These are phyloP conservation scores for Zasmidium cellare DNA, from an alignment of 2,329 filamentous ascomycete species.

Conservation along the genomic window DNA sequence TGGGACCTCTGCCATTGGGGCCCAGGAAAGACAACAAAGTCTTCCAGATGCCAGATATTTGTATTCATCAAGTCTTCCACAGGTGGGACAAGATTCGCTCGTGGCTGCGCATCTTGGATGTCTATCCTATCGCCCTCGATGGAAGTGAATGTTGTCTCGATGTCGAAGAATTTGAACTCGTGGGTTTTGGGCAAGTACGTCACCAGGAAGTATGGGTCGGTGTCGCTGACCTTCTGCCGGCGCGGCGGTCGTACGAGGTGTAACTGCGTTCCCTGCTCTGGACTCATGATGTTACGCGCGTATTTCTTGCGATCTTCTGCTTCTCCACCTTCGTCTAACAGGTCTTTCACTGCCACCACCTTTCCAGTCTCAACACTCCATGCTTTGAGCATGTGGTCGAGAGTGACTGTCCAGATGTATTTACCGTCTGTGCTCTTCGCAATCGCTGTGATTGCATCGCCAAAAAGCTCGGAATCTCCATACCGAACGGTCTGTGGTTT, in stretches of 20 bases:
- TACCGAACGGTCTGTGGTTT: slow-evolving; percentile 64
- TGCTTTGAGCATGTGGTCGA: slow-evolving; percentile 85
- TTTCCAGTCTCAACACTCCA: slow-evolving; percentile 87
- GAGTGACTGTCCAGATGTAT: slow-evolving; percentile 74
- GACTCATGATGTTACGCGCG: slow-evolving; percentile 73
- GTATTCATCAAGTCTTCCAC: slow-evolving; percentile 52
- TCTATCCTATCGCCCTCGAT: slow-evolving; percentile 17
- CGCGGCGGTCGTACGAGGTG: slow-evolving; percentile 64
- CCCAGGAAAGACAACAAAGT: slow-evolving; percentile 45
- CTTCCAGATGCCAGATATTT: slow-evolving; percentile 53
- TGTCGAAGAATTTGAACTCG: slow-evolving; percentile 95
- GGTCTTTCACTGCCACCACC: slow-evolving; percentile 73
- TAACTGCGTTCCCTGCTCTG: slow-evolving; percentile 74
- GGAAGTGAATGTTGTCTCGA: slow-evolving; percentile 34
- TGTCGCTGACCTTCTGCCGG: slow-evolving; percentile 13
- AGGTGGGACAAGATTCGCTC: slow-evolving; percentile 63
- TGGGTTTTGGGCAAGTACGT: slow-evolving; percentile 88
- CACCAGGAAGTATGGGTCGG: slow-evolving; percentile 60
- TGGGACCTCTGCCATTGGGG: slow-evolving; percentile 42
- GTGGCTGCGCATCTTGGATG: slow-evolving; percentile 53
- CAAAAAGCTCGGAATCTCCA: slow-evolving; percentile 65
- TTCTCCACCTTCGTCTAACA: slow-evolving; percentile 62
- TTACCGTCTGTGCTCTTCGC: slow-evolving; percentile 48
- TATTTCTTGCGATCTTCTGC: slow-evolving; percentile 46
- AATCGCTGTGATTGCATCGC: slow-evolving; percentile 65